Conservation (phyloP, 345 rosid species). For the Linum lewisii region DNA sequence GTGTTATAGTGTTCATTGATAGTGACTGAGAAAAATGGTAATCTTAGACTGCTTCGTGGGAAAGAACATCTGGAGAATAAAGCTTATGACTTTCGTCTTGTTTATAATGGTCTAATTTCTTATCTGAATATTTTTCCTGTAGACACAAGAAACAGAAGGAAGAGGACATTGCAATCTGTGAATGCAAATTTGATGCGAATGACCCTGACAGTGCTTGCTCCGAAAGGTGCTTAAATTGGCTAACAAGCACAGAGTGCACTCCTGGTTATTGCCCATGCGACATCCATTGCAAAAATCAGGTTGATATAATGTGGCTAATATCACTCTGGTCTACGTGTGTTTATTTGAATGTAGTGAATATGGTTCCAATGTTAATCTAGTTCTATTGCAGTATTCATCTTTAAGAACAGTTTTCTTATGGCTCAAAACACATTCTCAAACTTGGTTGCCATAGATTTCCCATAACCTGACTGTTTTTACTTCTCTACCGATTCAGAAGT, state of each 20-base stretch:
- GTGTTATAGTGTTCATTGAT: too few relatives aligned
- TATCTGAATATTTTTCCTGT: constrained; percentile 7
- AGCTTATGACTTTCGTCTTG: too few relatives aligned
- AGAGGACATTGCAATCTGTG: constrained; percentile 84
- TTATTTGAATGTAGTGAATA: neutral
- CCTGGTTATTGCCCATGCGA: constrained; percentile 74
- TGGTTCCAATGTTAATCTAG: neutral
- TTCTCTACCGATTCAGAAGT: constrained; percentile 33
- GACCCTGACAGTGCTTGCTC: constrained; percentile 80
- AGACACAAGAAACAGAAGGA: constrained; percentile 93
- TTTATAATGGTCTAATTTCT: too few relatives aligned
- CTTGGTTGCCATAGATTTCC: neutral
- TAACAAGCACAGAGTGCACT: constrained; percentile 89
- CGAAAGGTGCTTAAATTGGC: constrained; percentile 73
- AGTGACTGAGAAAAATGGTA: too few relatives aligned
- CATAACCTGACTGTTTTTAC: neutral
- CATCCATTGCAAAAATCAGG: constrained; percentile 78
- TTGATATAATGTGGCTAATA: constrained; percentile 7
- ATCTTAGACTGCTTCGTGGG: too few relatives aligned
- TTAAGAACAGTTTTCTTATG: neutral
- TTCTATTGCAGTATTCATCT: too few relatives aligned
- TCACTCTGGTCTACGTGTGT: neutral
- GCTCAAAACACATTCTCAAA: neutral
- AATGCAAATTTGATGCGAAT: constrained; percentile 56
- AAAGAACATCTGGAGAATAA: too few relatives aligned